Conservation (phyloP, 805 yeast species). For the Starmerella apis region DNA sequence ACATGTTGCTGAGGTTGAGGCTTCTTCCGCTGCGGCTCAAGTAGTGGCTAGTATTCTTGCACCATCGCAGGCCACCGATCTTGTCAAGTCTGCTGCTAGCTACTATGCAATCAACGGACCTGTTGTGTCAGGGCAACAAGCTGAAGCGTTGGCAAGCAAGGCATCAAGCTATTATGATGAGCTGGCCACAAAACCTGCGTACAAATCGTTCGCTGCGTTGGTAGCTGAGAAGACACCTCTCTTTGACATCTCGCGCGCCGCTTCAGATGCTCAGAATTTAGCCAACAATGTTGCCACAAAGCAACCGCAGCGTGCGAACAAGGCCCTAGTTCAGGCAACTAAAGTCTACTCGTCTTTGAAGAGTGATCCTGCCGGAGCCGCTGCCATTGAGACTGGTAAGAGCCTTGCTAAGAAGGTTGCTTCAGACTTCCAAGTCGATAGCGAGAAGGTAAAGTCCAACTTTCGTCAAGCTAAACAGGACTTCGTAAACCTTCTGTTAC, state of each 20-base stretch:
- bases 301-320: slow-evolving; percentile 1
- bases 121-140: slow-evolving; percentile 16
- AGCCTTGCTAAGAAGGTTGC: slow-evolving; percentile 18
- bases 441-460: slow-evolving; percentile 10
- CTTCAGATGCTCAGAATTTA: slow-evolving; percentile 13
- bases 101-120: slow-evolving; percentile 19
- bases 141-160: slow-evolving; percentile 17
- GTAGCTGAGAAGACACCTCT: slow-evolving; percentile 18
- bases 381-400: slow-evolving; percentile 19
- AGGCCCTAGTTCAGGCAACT: slow-evolving; percentile 8
- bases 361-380: slow-evolving; percentile 18
- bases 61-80: slow-evolving; percentile 22
- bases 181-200: slow-evolving; percentile 20
- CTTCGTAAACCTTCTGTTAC: slow-evolving; percentile 7
- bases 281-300: slow-evolving; percentile 10
- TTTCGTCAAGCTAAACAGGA: slow-evolving; percentile 5
- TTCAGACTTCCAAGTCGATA: slow-evolving; percentile 20
- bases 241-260: slow-evolving; percentile 20
- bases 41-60: slow-evolving; percentile 18
- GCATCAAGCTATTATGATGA: slow-evolving; percentile 23
- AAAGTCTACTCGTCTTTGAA: slow-evolving; percentile 12
- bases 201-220: slow-evolving; percentile 16
- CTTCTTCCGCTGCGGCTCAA: slow-evolving; percentile 20
- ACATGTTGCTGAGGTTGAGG: slow-evolving; percentile 18
- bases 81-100: slow-evolving; percentile 19